phyloP scores from a whole-genome alignment of 345 rosid genomes.

The Lagerstroemia speciosa region DNA sequence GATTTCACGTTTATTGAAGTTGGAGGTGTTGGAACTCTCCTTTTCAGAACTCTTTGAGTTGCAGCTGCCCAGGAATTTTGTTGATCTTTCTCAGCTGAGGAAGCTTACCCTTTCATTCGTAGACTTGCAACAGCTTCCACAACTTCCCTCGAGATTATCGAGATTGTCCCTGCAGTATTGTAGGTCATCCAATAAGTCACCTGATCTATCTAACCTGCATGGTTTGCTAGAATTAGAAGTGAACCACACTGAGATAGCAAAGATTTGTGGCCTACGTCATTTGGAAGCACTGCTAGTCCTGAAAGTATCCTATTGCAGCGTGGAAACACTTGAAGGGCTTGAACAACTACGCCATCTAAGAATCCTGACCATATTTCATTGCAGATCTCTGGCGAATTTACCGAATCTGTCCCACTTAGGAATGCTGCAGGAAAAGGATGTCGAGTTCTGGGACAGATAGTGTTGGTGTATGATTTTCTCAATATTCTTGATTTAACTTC shows the following conservation, averaged over 20 bases:
- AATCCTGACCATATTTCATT: not conserved
- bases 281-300: not conserved
- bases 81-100: not conserved
- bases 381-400: not conserved
- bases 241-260: not conserved
- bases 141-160: slow-evolving; percentile 4
- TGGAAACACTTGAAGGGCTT: not conserved
- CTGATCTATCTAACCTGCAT: not conserved
- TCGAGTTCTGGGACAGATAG: not conserved
- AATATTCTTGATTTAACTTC: not conserved
- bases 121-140: not conserved
- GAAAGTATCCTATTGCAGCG: slow-evolving; percentile 2
- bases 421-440: not conserved
- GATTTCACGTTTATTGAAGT: not conserved
- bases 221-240: not conserved
- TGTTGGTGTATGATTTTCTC: not conserved
- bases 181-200: not conserved
- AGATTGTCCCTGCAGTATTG: slow-evolving; percentile 6
- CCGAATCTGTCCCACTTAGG: not conserved
- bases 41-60: not conserved
- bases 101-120: not conserved
- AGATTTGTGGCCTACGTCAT: not conserved
- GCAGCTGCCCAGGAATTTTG: not conserved
- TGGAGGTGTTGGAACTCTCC: slow-evolving; percentile 6
- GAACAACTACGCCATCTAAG: not conserved